Percentiles rank a stretch among this genome's conserved stretches.
Evolutionary conservation across 106 monocot genomes (phyloP).

Genomic region (Allium cepa): DNA sequence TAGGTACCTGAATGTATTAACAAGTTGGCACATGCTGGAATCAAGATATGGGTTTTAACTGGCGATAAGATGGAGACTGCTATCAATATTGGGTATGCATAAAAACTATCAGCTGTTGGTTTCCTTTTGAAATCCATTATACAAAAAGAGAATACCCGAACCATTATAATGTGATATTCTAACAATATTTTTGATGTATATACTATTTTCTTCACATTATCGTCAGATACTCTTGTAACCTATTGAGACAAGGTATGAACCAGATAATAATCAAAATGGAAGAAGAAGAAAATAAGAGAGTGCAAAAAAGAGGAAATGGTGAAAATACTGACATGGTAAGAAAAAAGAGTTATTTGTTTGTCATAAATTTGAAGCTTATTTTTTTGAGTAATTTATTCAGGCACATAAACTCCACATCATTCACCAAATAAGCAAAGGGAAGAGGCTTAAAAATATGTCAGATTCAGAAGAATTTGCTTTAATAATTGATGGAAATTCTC

Average conservation of each 20-base stretch:
- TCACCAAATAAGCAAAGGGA: slow-evolving; percentile 60
- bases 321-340: slow-evolving; percentile 57
- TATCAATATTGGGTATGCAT: slow-evolving; percentile 85
- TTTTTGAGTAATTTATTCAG: slow-evolving; percentile 19
- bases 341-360: background rate
- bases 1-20: slow-evolving; percentile 99
- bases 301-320: slow-evolving; percentile 80
- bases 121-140: too few relatives aligned
- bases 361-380: background rate
- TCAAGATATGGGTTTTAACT: slow-evolving; percentile 94
- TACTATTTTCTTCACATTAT: background rate
- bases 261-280: slow-evolving; percentile 86
- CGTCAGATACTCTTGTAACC: slow-evolving; percentile 80
- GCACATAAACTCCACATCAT: slow-evolving; percentile 60
- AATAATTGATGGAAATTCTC: slow-evolving; percentile 88
- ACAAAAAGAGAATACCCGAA: too few relatives aligned
- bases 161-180: too few relatives aligned
- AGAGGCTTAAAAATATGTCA: slow-evolving; percentile 23
- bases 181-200: too few relatives aligned
- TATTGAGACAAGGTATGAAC: slow-evolving; percentile 90
- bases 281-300: slow-evolving; percentile 38
- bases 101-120: background rate
- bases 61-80: slow-evolving; percentile 99
- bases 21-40: slow-evolving; percentile 93
- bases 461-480: slow-evolving; percentile 50